Evolutionary conservation across 352 stramenopile genomes (phyloP).

Genomic region (Plasmopara viticola): DNA sequence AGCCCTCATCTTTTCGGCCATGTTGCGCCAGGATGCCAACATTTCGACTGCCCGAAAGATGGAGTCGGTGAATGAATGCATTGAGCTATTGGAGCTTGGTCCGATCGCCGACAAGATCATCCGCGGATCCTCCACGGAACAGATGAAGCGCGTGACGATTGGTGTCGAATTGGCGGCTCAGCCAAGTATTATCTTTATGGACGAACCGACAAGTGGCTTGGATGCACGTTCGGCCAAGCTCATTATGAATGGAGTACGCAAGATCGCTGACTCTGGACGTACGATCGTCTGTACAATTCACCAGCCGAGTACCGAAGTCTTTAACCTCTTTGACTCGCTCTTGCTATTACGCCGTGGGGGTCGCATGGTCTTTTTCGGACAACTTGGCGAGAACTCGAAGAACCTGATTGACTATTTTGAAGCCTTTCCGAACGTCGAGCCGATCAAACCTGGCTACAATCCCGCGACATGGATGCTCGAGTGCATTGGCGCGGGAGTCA

Average conservation of each 20-base stretch:
- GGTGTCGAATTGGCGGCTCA: slow-evolving; percentile 64
- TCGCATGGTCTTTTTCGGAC: slow-evolving; percentile 24
- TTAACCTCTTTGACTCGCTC: slow-evolving; percentile 25
- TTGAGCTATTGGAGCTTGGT: slow-evolving; percentile 26
- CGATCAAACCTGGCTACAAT: slow-evolving; percentile 55
- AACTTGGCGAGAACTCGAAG: slow-evolving; percentile 38
- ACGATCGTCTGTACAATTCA: slow-evolving; percentile 18
- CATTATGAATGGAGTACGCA: slow-evolving; percentile 23
- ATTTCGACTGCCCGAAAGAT: slow-evolving; percentile 27
- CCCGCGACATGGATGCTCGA: slow-evolving; percentile 30
- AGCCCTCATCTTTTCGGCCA: slow-evolving; percentile 80
- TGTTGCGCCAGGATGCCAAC: slow-evolving; percentile 43
- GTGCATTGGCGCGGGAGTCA: slow-evolving; percentile 13
- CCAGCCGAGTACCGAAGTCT: slow-evolving; percentile 21
- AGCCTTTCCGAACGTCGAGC: slow-evolving; percentile 34
- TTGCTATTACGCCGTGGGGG: slow-evolving; percentile 22
- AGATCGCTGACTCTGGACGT: slow-evolving; percentile 18
- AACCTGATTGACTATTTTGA: slow-evolving; percentile 62
- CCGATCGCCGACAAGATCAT: slow-evolving; percentile 29
- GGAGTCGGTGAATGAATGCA: slow-evolving; percentile 27
- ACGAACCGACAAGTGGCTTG: slow-evolving; percentile 20
- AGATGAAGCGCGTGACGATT: slow-evolving; percentile 46
- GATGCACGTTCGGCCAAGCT: slow-evolving; percentile 19
- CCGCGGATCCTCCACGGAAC: slow-evolving; percentile 30
- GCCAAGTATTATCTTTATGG: slow-evolving; percentile 49